Evolutionary conservation across 495 filamentous ascomycete genomes (phyloP), one percentile per base, ranked within the genome.

Genomic region (Haplographium delicatum): DNA sequence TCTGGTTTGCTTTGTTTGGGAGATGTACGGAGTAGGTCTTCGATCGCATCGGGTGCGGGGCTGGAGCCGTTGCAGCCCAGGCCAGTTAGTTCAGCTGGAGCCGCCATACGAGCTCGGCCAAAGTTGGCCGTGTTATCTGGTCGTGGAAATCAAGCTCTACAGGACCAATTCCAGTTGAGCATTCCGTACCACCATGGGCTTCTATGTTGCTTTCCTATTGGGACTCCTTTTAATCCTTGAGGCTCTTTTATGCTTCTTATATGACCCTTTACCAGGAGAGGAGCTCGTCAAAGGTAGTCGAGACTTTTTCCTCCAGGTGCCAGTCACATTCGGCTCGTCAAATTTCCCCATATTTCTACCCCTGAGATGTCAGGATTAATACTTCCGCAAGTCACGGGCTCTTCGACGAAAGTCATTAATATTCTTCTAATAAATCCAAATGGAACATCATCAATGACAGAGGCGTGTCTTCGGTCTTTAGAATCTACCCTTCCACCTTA

Each of bases 341-440:
- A 7, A 7, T 18, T 40, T 20, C 44, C 33, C 42, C 30, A 15
- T 47, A 41, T 18, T 43, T 43, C 28, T 25, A 30, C 38, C 19
- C n/a, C 24, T 35, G 28, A 38, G 16, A 50, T 50, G 49, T 43
- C 44, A 13, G 39, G 42, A 34, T 40, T 27, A 15, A 18, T 41
- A 18, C 54, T 61, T 8, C 44, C 54, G 0, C 53, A 43, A 37
- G 51, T 61, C 31, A 61, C 54, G 24, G 46, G 59, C n/a, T 44
- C 27, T 24, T 56, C 63, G 28, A 61, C 50, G 13, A 63, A 51
- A 47, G 44, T 54, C 16, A 66, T 68, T 56, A 57, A 59, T 42
- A 67, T 73, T 42, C 65, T 74, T n/a, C 61, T 76, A 16, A 61
- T 71, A 35, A 75, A 75, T 51, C 73, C 71, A 7, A 75, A 75